Evolutionary conservation across 2,329 filamentous ascomycete species (phyloP).

Genomic region (Lachnellula cervina): DNA sequence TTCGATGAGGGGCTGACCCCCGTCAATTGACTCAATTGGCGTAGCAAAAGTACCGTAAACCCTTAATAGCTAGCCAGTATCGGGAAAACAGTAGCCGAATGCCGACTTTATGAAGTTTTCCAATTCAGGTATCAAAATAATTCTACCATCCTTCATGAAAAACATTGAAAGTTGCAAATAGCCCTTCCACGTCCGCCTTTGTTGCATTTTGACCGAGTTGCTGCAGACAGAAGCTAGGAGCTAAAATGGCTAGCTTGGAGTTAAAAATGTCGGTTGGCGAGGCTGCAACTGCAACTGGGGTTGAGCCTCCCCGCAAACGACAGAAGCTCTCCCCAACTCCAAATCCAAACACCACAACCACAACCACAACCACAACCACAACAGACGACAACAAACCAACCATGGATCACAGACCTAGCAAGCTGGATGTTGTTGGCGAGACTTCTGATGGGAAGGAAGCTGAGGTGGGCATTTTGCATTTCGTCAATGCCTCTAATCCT

Average conservation of each 20-base stretch:
- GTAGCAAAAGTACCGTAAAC: not conserved
- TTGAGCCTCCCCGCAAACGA: slow-evolving; percentile 18
- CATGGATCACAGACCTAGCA: not conserved
- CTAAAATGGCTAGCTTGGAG: slow-evolving; percentile 19
- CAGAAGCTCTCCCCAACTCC: slow-evolving; percentile 13
- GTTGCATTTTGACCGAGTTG: not conserved
- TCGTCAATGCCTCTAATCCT: slow-evolving; percentile 50
- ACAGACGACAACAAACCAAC: slow-evolving; percentile 5
- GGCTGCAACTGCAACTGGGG: not conserved
- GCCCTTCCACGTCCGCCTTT: not conserved
- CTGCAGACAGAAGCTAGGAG: too few species aligned
- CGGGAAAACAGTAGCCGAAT: not conserved
- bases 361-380: not conserved
- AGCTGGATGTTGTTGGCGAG: not conserved
- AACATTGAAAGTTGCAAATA: not conserved
- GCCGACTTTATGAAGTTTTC: not conserved
- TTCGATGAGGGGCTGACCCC: not conserved
- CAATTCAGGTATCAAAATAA: not conserved
- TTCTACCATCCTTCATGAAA: not conserved
- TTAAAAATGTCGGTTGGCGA: not conserved
- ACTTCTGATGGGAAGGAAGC: slow-evolving; percentile 18
- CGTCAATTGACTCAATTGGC: too few species aligned
- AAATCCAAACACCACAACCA: slow-evolving; percentile 4
- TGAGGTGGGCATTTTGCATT: slow-evolving; percentile 57
- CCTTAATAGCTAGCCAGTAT: not conserved